Evolutionary conservation across 441 rosid genomes (phyloP), one percentile per base, ranked within the genome.

Genomic region (Brassica hybrid): DNA sequence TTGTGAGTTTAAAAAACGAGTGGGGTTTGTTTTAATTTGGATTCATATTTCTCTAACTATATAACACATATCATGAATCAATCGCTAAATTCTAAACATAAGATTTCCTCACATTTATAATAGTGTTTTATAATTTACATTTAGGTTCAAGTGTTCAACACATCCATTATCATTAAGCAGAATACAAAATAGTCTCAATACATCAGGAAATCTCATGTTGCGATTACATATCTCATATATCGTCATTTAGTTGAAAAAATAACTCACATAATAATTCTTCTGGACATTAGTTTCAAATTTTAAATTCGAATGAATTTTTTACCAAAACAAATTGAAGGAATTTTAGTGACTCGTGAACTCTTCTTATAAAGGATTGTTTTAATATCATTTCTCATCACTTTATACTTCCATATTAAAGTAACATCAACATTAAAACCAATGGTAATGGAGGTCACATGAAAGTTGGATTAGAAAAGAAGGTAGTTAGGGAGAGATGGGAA

Each of bases 381-480:
- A n/a, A 36, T 70, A 36, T 70, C 1, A 8, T 57, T 50, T 34
- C 19, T 7, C 65, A 7, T 36, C 34, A 57, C 73, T 11, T 56
- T 3, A 6, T 50, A 54, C 7, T 32, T 32, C 7, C 18, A 17
- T 17, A 30, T 30, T 21, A 16, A 60, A 68, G 50, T 10, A 58
- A 25, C 48, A 50, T 18, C 14, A 13, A 23, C n/a, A 17, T 11
- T 21, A 75, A 59, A 27, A 50, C 64, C 25, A 58, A 27, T 60
- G 62, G 62, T 72, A 50, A 77, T 72, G 72, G 76, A 72, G 62
- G 68, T 78, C 81, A 72, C 77, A 72, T 72, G 81, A 78, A 72
- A 60, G 77, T 7, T 78, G 60, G 77, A 73, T 78, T 78, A 78
- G 69, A 78, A 72, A 78, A 72, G 64, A 72, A 67, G 77, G 69